Conservation (phyloP, 768 basidiomycete species). For the Naganishia kalamii region DNA sequence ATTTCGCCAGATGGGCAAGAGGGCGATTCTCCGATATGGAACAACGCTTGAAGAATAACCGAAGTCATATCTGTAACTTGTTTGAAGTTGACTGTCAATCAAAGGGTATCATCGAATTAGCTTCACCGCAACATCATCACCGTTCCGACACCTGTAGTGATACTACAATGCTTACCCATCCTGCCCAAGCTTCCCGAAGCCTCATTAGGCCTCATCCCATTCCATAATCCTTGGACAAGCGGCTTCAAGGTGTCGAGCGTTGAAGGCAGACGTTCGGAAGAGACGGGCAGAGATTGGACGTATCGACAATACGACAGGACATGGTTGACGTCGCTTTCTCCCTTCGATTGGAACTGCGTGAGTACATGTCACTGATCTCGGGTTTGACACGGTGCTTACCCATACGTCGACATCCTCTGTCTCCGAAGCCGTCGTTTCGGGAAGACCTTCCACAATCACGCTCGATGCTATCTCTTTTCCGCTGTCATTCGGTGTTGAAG, state of each 20-base stretch:
- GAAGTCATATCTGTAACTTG: conserved; percentile 29
- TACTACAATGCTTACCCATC: conserved; percentile 11
- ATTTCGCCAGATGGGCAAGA: conserved; percentile 23
- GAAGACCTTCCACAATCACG: conserved; percentile 5
- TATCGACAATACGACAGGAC: conserved; percentile 43
- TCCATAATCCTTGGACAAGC: conserved; percentile 29
- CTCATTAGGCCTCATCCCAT: conserved; percentile 19
- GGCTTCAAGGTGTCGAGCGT: conserved; percentile 26
- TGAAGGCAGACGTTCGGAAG: conserved; percentile 23
- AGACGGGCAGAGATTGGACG: conserved; percentile 31
- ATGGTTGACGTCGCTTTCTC: conserved; percentile 38
- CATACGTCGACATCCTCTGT: conserved; percentile 33
- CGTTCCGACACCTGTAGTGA: neutral
- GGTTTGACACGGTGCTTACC: conserved; percentile 23
- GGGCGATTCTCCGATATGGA: conserved; percentile 31
- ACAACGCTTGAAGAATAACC: conserved; percentile 30
- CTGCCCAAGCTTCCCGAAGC: conserved; percentile 29
- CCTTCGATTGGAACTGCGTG: conserved; percentile 19
- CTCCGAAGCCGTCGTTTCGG: neutral
- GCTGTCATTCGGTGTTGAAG: neutral
- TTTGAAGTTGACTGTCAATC: conserved; percentile 15
- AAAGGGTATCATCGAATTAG: neutral
- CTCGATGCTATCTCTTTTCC: neutral
- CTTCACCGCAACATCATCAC: neutral
- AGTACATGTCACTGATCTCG: neutral